A percentile compares a stretch with the other conserved stretches of the same genome.
Conservation (phyloP, 768 basidiomycete species). For the Auricularia heimuer region DNA sequence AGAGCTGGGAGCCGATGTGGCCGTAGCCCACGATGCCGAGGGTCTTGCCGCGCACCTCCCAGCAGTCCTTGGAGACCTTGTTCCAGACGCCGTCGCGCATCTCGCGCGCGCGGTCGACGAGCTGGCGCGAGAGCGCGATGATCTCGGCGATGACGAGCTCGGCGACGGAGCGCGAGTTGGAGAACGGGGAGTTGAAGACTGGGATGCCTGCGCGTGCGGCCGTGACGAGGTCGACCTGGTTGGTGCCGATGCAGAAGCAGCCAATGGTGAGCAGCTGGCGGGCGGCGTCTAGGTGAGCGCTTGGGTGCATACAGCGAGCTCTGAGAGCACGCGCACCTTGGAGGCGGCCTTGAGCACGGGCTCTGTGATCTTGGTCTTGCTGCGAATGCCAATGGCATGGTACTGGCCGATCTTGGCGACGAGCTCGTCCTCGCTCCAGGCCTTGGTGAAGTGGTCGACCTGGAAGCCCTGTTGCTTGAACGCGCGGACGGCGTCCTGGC, state of each 20-base stretch:
- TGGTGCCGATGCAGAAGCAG: conserved; percentile 99
- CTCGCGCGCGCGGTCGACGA: conserved; percentile 81
- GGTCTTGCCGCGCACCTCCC: conserved; percentile 97
- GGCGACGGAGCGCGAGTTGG: conserved; percentile 97
- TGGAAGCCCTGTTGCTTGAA: conserved; percentile 79
- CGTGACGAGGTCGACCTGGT: conserved; percentile 85
- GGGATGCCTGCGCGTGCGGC: conserved; percentile 86
- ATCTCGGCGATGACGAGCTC: conserved; percentile 95
- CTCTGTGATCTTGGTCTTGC: conserved; percentile 94
- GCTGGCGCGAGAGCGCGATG: conserved; percentile 87
- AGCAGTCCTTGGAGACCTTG: conserved; percentile 96
- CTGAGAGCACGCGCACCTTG: conserved; percentile 42
- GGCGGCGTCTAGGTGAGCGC: not conserved
- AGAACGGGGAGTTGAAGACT: conserved; percentile 98
- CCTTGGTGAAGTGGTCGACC: conserved; percentile 80
- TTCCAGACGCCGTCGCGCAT: conserved; percentile 91
- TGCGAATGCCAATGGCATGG: conserved; percentile 93
- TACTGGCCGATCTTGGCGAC: conserved; percentile 72
- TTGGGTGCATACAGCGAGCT: not conserved
- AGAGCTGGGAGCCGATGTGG: conserved; percentile 95
- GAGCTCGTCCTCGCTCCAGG: conserved; percentile 91
- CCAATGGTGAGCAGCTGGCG: conserved; percentile 85
- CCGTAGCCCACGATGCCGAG: conserved; percentile 97
- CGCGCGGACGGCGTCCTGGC: conserved; percentile 72
- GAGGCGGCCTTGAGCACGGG: conserved; percentile 78